These are phyloP conservation scores for Talaromyces sp. DNA, from an alignment of 2,329 filamentous ascomycete genomes.

Conservation along the genomic window DNA sequence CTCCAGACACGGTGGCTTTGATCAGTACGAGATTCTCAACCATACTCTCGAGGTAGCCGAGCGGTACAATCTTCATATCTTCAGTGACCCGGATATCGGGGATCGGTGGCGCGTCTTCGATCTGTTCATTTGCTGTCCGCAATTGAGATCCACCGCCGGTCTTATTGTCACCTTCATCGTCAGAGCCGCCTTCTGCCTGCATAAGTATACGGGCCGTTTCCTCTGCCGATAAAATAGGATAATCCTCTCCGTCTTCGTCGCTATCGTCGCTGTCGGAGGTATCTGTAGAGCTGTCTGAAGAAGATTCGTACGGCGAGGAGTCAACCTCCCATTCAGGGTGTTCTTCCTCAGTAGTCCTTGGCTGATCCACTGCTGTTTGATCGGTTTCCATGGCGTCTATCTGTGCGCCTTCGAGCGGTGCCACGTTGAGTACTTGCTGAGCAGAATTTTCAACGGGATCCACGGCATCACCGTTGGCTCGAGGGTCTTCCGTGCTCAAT, in stretches of 20 bases:
- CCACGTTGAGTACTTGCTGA: neutral
- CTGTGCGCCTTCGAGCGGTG: neutral
- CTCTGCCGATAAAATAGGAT: constrained; percentile 71
- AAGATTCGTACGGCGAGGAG: constrained; percentile 71
- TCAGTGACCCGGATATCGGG: constrained; percentile 74
- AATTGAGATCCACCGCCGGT: constrained; percentile 50
- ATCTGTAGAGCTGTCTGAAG: constrained; percentile 57
- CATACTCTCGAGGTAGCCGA: constrained; percentile 71
- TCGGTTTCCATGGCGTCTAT: constrained; percentile 14
- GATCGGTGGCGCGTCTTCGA: constrained; percentile 62
- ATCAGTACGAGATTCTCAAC: constrained; percentile 77
- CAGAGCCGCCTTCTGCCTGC: constrained; percentile 73
- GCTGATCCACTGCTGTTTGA: constrained; percentile 20
- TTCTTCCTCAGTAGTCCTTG: constrained; percentile 44
- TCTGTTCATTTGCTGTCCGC: constrained; percentile 75
- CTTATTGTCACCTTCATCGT: constrained; percentile 65
- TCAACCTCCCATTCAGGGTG: constrained; percentile 82
- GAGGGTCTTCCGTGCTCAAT: neutral
- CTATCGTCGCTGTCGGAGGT: constrained; percentile 53
- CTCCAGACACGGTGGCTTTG: constrained; percentile 71
- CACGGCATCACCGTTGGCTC: neutral
- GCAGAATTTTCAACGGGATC: neutral
- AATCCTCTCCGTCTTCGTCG: constrained; percentile 53
- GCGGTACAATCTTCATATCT: constrained; percentile 70
- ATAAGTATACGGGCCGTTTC: constrained; percentile 83